Evolutionary conservation across 164 flowering plant species (phyloP).

Genomic region (Buxus sempervirens): DNA sequence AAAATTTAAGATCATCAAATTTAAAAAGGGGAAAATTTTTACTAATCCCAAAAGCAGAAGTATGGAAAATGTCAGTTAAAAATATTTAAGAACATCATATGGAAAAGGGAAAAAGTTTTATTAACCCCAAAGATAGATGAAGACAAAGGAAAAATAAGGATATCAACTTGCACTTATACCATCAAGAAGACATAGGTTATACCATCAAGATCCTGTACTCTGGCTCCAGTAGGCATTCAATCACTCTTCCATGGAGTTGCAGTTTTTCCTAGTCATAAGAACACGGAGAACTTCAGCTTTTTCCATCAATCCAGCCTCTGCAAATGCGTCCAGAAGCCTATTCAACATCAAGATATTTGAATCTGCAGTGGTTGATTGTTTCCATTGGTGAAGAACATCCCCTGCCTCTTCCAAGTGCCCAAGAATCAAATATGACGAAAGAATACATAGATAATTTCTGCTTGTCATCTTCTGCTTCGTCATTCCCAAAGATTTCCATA

Average conservation of each 20-base stretch:
- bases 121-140: background rate
- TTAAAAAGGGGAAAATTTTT: background rate
- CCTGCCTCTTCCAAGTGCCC: slow-evolving; percentile 65
- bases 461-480: slow-evolving; percentile 68
- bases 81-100: background rate
- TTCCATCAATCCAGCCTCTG: slow-evolving; percentile 43
- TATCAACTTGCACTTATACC: background rate
- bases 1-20: background rate
- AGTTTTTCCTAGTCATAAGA: slow-evolving; percentile 42
- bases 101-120: background rate
- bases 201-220: background rate
- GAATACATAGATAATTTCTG: slow-evolving; percentile 60
- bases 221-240: background rate
- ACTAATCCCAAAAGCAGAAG: background rate
- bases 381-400: slow-evolving; percentile 76
- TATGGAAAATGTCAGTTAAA: no score
- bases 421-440: slow-evolving; percentile 76
- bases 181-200: background rate
- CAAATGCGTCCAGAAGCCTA: slow-evolving; percentile 52
- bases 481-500: slow-evolving; percentile 80
- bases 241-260: slow-evolving; percentile 23
- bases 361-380: slow-evolving; percentile 45
- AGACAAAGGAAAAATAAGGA: background rate
- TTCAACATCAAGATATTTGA: slow-evolving; percentile 45
- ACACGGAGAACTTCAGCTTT: slow-evolving; percentile 37